Percentiles rank a stretch among this genome's conserved stretches.
phyloP scores from a whole-genome alignment of 345 rosid genomes.

The Murraya koenigii region DNA sequence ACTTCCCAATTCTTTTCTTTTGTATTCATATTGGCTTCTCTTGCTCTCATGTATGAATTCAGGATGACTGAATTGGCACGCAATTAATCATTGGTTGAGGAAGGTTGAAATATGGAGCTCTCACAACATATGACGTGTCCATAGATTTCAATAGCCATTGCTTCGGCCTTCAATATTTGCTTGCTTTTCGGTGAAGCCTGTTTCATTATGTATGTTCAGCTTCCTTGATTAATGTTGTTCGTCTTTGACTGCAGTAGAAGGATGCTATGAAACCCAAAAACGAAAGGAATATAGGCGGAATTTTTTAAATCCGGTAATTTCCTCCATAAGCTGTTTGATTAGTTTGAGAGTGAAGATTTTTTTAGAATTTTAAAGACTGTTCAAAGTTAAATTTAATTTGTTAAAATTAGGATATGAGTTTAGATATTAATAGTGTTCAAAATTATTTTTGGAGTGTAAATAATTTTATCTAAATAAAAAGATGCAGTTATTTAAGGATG shows the following conservation, averaged over 20 bases:
- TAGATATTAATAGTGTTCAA: too few relatives aligned
- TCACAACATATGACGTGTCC: background rate
- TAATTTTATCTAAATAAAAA: too few relatives aligned
- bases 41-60: background rate
- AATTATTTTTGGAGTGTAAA: too few relatives aligned
- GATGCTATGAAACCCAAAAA: background rate
- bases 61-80: background rate
- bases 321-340: background rate
- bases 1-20: background rate
- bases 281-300: background rate
- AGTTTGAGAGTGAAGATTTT: background rate
- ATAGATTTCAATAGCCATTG: background rate
- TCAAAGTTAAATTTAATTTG: too few relatives aligned
- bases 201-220: background rate
- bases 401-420: too few relatives aligned
- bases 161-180: background rate
- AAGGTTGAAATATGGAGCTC: background rate
- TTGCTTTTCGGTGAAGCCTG: background rate
- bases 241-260: background rate
- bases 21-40: background rate
- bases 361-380: too few relatives aligned
- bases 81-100: background rate
- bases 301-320: too few relatives aligned
- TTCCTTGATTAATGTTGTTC: background rate
- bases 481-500: too few relatives aligned